A percentile compares a stretch with the other conserved stretches of the same genome.
Conservation (phyloP, 805 yeast species). For the Starmerella etchellsii region DNA sequence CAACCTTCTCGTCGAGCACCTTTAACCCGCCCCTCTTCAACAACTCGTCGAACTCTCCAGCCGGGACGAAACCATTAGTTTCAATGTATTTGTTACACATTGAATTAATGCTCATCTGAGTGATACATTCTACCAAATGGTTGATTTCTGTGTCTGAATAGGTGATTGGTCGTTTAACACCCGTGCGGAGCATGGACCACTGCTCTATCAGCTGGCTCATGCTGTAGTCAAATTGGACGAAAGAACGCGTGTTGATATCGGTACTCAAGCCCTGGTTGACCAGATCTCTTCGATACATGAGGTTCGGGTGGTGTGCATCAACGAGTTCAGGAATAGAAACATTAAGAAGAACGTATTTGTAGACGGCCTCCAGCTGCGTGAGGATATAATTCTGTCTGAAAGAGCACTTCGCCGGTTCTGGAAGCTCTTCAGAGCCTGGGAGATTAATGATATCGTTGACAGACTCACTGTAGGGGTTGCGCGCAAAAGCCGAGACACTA, state of each 20-base stretch:
- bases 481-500: conserved; percentile 68
- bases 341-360: conserved; percentile 69
- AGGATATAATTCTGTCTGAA: conserved; percentile 75
- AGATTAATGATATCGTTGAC: conserved; percentile 66
- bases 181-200: conserved; percentile 16
- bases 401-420: conserved; percentile 63
- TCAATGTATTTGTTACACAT: conserved; percentile 72
- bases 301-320: conserved; percentile 67
- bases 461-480: conserved; percentile 77
- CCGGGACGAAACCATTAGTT: conserved; percentile 93
- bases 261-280: conserved; percentile 23
- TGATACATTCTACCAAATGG: conserved; percentile 43
- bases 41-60: conserved; percentile 70
- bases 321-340: conserved; percentile 51
- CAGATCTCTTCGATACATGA: conserved; percentile 38
- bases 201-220: conserved; percentile 15
- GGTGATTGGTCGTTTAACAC: conserved; percentile 32
- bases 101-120: conserved; percentile 53
- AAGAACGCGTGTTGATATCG: conserved; percentile 19
- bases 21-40: conserved; percentile 56
- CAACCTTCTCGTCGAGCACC: conserved; percentile 37
- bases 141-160: conserved; percentile 48
- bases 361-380: conserved; percentile 80
- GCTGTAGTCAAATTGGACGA: conserved; percentile 21
- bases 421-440: conserved; percentile 52